A percentile compares a stretch with the other conserved stretches of the same genome.
These are phyloP conservation scores for Aspergillus unguis DNA, from an alignment of 2,329 filamentous ascomycete genomes.

Conservation along the genomic window DNA sequence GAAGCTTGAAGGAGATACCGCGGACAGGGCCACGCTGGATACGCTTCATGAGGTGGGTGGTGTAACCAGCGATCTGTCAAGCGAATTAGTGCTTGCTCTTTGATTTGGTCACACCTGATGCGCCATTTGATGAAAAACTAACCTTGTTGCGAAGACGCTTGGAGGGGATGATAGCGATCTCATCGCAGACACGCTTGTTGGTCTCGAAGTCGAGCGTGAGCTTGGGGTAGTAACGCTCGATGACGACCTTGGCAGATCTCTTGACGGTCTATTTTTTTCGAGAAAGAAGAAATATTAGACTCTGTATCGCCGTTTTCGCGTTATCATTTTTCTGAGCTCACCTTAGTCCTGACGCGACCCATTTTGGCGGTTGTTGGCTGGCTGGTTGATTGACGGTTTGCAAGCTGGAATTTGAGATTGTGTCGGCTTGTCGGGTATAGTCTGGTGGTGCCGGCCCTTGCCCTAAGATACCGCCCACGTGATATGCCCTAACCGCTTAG, in stretches of 20 bases:
- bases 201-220: constrained; percentile 99
- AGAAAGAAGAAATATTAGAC: neutral
- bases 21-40: constrained; percentile 99
- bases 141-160: constrained; percentile 99
- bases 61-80: constrained; percentile 88
- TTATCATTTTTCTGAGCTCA: constrained; percentile 17
- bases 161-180: constrained; percentile 98
- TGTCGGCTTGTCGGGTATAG: constrained; percentile 17
- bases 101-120: neutral
- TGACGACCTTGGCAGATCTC: constrained; percentile 98
- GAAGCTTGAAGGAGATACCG: constrained; percentile 99
- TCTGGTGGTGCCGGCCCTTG: constrained; percentile 5
- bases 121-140: constrained; percentile 18
- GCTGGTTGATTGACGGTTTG: constrained; percentile 18
- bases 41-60: constrained; percentile 99
- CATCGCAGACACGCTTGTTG: constrained; percentile 99
- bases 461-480: constrained; percentile 13
- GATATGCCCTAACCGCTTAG: neutral
- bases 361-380: constrained; percentile 44
- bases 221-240: constrained; percentile 97
- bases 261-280: constrained; percentile 59
- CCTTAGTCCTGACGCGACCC: constrained; percentile 50
- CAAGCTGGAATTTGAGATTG: constrained; percentile 22
- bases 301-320: neutral
- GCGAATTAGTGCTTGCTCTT: neutral